Evolutionary conservation across 2,329 filamentous ascomycete species (phyloP).

Genomic region (Dactylellina parvicollis): DNA sequence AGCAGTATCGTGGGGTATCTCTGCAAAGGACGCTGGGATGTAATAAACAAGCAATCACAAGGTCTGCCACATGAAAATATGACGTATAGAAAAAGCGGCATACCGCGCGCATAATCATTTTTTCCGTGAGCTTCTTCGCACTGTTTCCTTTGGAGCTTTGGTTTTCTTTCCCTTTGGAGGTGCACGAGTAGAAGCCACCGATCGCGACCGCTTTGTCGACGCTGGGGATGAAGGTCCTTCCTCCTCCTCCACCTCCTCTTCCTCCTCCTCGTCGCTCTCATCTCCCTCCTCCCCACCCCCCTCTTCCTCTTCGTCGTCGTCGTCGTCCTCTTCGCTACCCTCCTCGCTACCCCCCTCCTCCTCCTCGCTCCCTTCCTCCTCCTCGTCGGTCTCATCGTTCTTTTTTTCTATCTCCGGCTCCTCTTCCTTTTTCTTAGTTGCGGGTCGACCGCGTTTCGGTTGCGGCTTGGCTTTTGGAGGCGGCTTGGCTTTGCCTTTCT

Average conservation of each 20-base stretch:
- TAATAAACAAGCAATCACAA: no score
- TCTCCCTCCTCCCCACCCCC: slow-evolving; percentile 60
- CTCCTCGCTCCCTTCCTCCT: slow-evolving; percentile 60
- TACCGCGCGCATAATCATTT: slow-evolving; percentile 6
- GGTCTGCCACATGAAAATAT: background rate
- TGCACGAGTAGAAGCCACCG: slow-evolving; percentile 49
- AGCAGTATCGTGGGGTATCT: slow-evolving; percentile 23
- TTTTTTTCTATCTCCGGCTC: slow-evolving; percentile 60
- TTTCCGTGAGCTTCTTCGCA: slow-evolving; percentile 51
- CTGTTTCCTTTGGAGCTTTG: slow-evolving; percentile 44
- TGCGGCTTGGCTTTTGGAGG: slow-evolving; percentile 67
- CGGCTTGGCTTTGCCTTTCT: slow-evolving; percentile 61
- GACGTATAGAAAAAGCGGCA: background rate
- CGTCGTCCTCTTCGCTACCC: slow-evolving; percentile 61
- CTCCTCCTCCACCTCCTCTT: slow-evolving; percentile 42
- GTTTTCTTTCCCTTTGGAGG: slow-evolving; percentile 44
- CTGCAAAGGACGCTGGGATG: slow-evolving; percentile 22
- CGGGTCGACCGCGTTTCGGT: slow-evolving; percentile 48
- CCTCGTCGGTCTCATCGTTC: slow-evolving; percentile 61
- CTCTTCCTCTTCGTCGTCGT: slow-evolving; percentile 60
- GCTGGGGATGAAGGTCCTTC: slow-evolving; percentile 41
- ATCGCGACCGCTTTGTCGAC: slow-evolving; percentile 49
- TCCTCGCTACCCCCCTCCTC: slow-evolving; percentile 61
- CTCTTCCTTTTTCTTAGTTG: slow-evolving; percentile 56
- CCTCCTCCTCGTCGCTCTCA: slow-evolving; percentile 18